Evolutionary conservation across 345 rosid species (phyloP), one percentile per base, ranked within the genome.

Genomic region (Brassica cretica): DNA sequence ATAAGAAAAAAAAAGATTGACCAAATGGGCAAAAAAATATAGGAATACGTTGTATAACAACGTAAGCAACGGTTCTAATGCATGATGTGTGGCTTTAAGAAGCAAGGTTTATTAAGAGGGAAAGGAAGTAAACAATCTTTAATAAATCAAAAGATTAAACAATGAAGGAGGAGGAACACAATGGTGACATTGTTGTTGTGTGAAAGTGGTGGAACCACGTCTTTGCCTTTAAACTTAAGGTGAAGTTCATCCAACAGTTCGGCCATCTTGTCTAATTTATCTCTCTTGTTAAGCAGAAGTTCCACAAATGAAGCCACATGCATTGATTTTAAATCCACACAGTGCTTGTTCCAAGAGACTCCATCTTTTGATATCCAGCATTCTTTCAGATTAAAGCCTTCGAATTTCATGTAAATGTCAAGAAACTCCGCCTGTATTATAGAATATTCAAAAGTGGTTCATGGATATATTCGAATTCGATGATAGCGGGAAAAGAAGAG

Each of bases 361-460:
- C 69, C 46, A 72, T 62, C 14, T 72, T 29, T 44, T 60, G 76
- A 62, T 62, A 18, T 72, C 66, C 66, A 59, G 7, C 25, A 37
- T 5, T 12, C 21, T 58, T 37, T 8, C 19, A 3, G 14, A 6
- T 62, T 2, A 4, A 62, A 41, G 58, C 60, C 60, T 63, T 6
- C 19, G 7, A 2, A 44, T 29, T 1, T 10, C 69, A 73, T 1
- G 69, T 73, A 11, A 0, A 2, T 1, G 53, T 21, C 70, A 73
- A 73, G 70, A 51, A 4, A 1, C 24, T 12, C 53, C 53, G 0
- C n/a, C 69, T 73, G 46, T 1, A 14, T 33, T 33, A 8, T 30
- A 32, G 1, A n/a, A 49, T 10, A 49, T 7, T 1, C 30, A 24
- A 60, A 24, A 60, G 5, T 11, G n/a, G 35, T 27, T 61, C 35